phyloP scores from a whole-genome alignment of 1,139 yeast genomes.

The Scheffersomyces titani region DNA sequence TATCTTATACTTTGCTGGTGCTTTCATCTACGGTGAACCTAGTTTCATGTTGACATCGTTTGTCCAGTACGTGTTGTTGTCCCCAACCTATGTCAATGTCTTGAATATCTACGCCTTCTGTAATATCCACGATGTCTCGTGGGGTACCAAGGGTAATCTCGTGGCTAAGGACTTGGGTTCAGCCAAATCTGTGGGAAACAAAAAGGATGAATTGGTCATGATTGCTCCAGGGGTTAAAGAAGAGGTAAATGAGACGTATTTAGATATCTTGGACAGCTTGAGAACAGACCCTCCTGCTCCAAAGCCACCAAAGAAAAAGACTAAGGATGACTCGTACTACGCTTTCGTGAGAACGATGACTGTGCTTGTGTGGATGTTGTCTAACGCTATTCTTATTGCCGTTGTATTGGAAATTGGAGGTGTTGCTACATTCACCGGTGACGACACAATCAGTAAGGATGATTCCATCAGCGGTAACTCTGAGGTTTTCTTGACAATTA shows the following conservation, averaged over 20 bases:
- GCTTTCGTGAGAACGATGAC: conserved; percentile 49
- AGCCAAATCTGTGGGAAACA: conserved; percentile 55
- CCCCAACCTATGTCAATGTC: conserved; percentile 78
- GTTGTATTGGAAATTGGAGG: conserved; percentile 48
- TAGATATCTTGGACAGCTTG: conserved; percentile 50
- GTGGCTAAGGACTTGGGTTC: conserved; percentile 68
- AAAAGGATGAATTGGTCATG: conserved; percentile 66
- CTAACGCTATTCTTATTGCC: conserved; percentile 44
- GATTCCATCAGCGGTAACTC: conserved; percentile 40
- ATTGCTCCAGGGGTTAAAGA: conserved; percentile 64
- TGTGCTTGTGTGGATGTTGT: conserved; percentile 48
- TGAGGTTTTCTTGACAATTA: conserved; percentile 42
- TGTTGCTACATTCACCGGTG: conserved; percentile 27
- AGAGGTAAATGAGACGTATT: conserved; percentile 63
- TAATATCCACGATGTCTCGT: conserved; percentile 81
- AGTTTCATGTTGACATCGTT: conserved; percentile 78
- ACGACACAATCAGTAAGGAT: conserved; percentile 21
- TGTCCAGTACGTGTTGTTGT: conserved; percentile 65
- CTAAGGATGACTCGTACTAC: conserved; percentile 42
- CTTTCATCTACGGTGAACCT: conserved; percentile 74
- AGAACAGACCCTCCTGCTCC: conserved; percentile 29
- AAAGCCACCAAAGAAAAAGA: conserved; percentile 22
- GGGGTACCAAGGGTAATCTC: conserved; percentile 84
- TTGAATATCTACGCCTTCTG: conserved; percentile 83
- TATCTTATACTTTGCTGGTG: conserved; percentile 74